A percentile compares a stretch with the other conserved stretches of the same genome.
phyloP scores from a whole-genome alignment of 805 yeast species.

The Sungouiozyma ichnusensis region DNA sequence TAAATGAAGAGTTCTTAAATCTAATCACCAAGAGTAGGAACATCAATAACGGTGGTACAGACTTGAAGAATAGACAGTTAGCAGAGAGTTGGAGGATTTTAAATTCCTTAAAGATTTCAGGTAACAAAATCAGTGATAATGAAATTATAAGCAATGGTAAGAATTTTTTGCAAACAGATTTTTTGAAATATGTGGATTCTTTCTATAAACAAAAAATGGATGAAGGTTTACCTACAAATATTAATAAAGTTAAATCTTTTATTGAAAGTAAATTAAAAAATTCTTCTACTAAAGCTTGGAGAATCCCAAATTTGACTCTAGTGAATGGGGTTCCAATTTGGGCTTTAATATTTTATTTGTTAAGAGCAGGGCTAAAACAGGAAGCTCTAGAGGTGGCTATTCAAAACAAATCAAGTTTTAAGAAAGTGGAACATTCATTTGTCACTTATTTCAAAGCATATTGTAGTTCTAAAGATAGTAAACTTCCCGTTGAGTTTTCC shows the following conservation, averaged over 20 bases:
- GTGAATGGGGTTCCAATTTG: conserved; percentile 87
- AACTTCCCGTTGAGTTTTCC: conserved; percentile 54
- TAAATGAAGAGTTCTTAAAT: conserved; percentile 51
- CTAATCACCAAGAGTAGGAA: conserved; percentile 16
- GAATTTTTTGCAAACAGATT: conserved; percentile 62
- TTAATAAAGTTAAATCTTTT: conserved; percentile 61
- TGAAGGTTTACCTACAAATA: conserved; percentile 62
- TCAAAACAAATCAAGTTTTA: conserved; percentile 59
- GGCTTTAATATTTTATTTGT: conserved; percentile 77
- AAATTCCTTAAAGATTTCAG: conserved; percentile 25
- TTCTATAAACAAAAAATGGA: conserved; percentile 43
- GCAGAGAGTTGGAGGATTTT: conserved; percentile 67
- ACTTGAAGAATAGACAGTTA: conserved; percentile 58
- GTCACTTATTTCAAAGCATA: conserved; percentile 69
- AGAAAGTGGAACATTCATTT: conserved; percentile 77
- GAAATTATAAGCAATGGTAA: conserved; percentile 42
- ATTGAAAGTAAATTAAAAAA: conserved; percentile 37
- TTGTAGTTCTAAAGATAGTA: conserved; percentile 42
- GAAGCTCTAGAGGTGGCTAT: conserved; percentile 68
- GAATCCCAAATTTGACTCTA: conserved; percentile 43
- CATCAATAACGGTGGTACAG: conserved; percentile 40
- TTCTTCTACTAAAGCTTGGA: conserved; percentile 36
- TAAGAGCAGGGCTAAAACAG: conserved; percentile 70
- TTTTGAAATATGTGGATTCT: conserved; percentile 60
- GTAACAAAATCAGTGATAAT: not conserved